Evolutionary conservation across 2,329 filamentous ascomycete species (phyloP).

Genomic region (Fusarium transvaalense): DNA sequence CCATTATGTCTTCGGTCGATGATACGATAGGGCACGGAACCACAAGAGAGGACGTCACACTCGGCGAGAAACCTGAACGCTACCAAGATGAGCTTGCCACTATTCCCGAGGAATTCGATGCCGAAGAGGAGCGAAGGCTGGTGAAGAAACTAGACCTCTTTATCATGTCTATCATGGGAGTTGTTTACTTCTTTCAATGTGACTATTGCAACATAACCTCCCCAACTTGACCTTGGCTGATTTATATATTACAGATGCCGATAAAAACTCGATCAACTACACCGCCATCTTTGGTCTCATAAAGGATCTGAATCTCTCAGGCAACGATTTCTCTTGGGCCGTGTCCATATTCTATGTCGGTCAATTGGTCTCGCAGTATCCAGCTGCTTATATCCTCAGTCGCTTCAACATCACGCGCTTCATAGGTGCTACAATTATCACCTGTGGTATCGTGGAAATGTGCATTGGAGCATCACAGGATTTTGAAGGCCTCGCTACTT

Average conservation of each 20-base stretch:
- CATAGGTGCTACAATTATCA: constrained; percentile 42
- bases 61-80: constrained; percentile 7
- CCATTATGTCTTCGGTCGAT: constrained; percentile 15
- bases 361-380: constrained; percentile 34
- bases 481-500: constrained; percentile 44
- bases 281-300: constrained; percentile 36
- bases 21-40: not conserved
- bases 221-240: not conserved
- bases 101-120: constrained; percentile 37
- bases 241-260: constrained; percentile 26
- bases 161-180: constrained; percentile 39
- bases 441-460: constrained; percentile 48
- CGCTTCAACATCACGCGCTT: constrained; percentile 35
- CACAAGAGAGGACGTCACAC: constrained; percentile 5
- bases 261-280: constrained; percentile 39
- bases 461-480: constrained; percentile 37
- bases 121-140: constrained; percentile 29
- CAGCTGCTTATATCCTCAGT: constrained; percentile 34
- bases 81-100: constrained; percentile 22
- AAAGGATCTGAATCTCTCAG: constrained; percentile 22
- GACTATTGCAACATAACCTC: not conserved
- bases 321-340: constrained; percentile 28
- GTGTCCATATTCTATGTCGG: constrained; percentile 40
- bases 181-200: constrained; percentile 42
- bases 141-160: constrained; percentile 34